These are phyloP conservation scores for Mycena latifolia DNA, from an alignment of 768 basidiomycete species.

Conservation along the genomic window DNA sequence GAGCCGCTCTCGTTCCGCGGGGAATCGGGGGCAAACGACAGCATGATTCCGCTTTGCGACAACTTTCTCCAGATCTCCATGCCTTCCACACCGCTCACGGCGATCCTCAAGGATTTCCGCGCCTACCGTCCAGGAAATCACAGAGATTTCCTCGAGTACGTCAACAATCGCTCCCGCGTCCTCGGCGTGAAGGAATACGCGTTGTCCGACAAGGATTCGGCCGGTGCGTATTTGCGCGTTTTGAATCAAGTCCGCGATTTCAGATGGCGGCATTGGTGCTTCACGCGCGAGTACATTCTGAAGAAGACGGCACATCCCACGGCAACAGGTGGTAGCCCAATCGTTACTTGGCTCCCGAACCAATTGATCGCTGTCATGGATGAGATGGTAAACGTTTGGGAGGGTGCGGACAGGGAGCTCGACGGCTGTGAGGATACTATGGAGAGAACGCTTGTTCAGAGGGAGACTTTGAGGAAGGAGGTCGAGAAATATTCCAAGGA, in stretches of 20 bases:
- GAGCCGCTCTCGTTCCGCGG: conserved; percentile 47
- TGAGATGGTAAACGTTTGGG: conserved; percentile 31
- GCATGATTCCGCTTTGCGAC: conserved; percentile 48
- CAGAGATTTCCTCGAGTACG: conserved; percentile 42
- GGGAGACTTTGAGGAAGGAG: conserved; percentile 34
- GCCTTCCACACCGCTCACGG: conserved; percentile 45
- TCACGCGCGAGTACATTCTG: conserved; percentile 48
- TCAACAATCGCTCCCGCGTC: conserved; percentile 34
- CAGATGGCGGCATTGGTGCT: conserved; percentile 48
- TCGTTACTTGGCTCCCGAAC: conserved; percentile 36
- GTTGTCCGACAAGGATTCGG: conserved; percentile 31
- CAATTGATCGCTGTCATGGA: conserved; percentile 36
- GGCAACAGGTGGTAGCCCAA: conserved; percentile 42
- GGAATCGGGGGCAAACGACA: conserved; percentile 47
- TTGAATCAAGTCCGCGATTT: conserved; percentile 46
- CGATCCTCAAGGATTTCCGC: conserved; percentile 46
- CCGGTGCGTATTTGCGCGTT: conserved; percentile 40
- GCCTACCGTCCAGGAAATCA: conserved; percentile 46
- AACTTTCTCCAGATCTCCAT: conserved; percentile 47
- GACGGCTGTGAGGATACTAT: conserved; percentile 35
- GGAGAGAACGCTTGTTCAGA: conserved; percentile 28
- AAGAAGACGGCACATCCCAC: conserved; percentile 41
- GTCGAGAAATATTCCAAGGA: conserved; percentile 36
- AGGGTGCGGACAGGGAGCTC: conserved; percentile 32
- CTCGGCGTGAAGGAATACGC: conserved; percentile 39